Evolutionary conservation across 148 eudicot species (phyloP).

Genomic region (Euryodendron excelsum): DNA sequence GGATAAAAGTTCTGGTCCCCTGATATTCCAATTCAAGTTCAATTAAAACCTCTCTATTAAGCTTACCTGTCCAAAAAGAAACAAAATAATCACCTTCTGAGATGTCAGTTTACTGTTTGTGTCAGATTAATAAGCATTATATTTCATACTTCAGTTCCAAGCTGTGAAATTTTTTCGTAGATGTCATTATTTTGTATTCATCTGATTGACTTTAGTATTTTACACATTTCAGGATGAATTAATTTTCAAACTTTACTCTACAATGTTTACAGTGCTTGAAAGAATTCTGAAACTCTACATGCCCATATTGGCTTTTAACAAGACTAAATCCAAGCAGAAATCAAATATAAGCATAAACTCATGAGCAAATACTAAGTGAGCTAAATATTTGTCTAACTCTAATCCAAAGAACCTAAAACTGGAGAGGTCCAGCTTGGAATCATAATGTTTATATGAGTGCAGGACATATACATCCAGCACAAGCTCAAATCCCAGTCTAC

Average conservation of each 20-base stretch:
- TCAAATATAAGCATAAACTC: not conserved
- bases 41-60: no score
- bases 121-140: not conserved
- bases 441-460: not conserved
- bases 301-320: not conserved
- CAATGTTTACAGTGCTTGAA: not conserved
- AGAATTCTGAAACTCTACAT: not conserved
- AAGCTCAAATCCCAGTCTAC: not conserved
- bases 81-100: no score
- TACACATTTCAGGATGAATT: not conserved
- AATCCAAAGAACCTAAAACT: not conserved
- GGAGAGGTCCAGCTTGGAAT: not conserved
- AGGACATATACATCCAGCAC: conserved; percentile 1
- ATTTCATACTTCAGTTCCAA: not conserved
- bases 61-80: no score
- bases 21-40: not conserved
- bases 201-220: not conserved
- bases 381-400: not conserved
- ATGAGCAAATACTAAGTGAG: not conserved
- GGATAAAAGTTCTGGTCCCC: not conserved
- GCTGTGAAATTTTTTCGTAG: not conserved
- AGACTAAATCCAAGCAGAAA: not conserved
- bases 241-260: not conserved
- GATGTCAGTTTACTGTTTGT: not conserved
- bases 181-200: not conserved